Evolutionary conservation across 139 green algal genomes (phyloP), one percentile per base, ranked within the genome.

Genomic region (Tetradesmus lagerheimii): DNA sequence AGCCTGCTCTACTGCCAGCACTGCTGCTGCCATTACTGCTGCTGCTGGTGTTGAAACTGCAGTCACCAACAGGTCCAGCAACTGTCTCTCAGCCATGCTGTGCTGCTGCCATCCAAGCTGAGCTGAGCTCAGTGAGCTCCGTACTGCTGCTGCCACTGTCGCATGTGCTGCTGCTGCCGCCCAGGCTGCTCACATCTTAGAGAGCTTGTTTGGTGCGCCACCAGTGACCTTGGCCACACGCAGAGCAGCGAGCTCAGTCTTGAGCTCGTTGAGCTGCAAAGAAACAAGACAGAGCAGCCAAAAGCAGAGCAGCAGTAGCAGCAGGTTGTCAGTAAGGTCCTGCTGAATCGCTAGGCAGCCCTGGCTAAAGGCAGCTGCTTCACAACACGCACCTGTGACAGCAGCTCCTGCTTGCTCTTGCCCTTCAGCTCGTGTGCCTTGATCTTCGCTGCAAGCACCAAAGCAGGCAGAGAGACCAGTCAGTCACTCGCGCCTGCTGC

Each of bases 191-290:
- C 86, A 97, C 95, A 99, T 99, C 95, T 99, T 99, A 50, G 97
- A 98, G 2, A 99, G 98, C 96, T 99, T 99, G 97, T 99, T 99
- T 75, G 98, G 97, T 35, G 98, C 98, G 50, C 98, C 98, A 85
- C 98, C 98, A 84, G 98, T 99, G 88, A 99, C 98, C 97, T 99
- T 99, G 88, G 98, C 98, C 31, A 99, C 98, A 38, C 98, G 96
- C 86, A 99, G 96, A 34, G 92, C 95, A 31, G 93, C 94, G 5
- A 99, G 96, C 97, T 99, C 98, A 37, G 90, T 91, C 97, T 99
- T 99, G 39, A 99, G 92, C 43, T 99, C 97, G 92, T 99, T 99
- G 38, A 99, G 95, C 96, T 99, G 96, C 43, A 43, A 43, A 9
- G 16, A 76, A 75, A n/a, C 23, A 34, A 38, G 38, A 62, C n/a